Conservation (phyloP, 192 early-diverging fungal genomes). For the Coemansia sp. region DNA sequence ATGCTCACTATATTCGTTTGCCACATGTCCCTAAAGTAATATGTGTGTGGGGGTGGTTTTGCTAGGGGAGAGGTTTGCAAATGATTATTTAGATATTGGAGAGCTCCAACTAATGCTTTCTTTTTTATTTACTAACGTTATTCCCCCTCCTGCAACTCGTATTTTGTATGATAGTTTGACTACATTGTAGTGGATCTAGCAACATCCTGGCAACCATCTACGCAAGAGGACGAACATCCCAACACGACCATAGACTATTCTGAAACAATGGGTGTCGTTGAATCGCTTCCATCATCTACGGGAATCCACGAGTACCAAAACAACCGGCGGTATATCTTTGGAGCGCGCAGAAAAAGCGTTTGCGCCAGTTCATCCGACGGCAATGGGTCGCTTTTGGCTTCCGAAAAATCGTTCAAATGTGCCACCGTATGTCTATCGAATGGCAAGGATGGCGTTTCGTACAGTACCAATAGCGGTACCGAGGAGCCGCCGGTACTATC, state of each 20-base stretch:
- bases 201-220: slow-evolving; percentile 7
- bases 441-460: neutral
- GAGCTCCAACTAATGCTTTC: neutral
- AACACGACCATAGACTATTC: neutral
- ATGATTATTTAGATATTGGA: neutral
- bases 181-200: slow-evolving; percentile 26
- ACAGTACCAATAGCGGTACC: neutral
- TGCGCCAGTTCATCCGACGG: neutral
- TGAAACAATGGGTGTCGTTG: slow-evolving; percentile 44
- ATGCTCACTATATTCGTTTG: neutral
- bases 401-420: slow-evolving; percentile 12
- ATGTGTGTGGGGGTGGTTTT: neutral
- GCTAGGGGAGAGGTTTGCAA: no score
- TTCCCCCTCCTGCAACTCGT: neutral
- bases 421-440: slow-evolving; percentile 19
- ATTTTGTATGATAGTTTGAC: slow-evolving; percentile 16
- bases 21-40: neutral
- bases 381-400: neutral
- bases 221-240: neutral
- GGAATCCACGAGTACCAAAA: slow-evolving; percentile 15
- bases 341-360: slow-evolving; percentile 1
- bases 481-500: neutral
- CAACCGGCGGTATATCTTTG: slow-evolving; percentile 9
- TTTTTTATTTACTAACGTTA: neutral
- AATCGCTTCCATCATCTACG: slow-evolving; percentile 31